Base-by-base conservation (phyloP, 2,329 filamentous ascomycete species). In the Botrytis hyacinthi region DNA sequence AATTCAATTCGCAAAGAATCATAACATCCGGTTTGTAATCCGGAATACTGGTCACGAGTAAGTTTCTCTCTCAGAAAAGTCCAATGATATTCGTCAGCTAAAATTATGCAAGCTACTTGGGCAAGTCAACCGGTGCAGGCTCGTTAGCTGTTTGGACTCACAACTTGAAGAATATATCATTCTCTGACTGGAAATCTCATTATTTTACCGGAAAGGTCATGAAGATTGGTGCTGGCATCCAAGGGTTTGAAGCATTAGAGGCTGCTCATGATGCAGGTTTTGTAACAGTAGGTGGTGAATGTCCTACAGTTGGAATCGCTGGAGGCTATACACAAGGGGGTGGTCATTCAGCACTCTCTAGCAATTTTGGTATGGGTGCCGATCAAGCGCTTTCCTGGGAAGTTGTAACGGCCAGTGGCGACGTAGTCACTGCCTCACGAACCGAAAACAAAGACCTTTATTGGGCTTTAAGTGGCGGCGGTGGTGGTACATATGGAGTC, bases 281-380 rank as follows among this genome's bases (percentile, higher is more conserved):
- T 3, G 80, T 83, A 20, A 83, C 87, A 10, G 83, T 90, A 7
- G 86, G 85, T 0, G 88, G 87, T 6, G 85, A 87, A 74, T 89
- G 87, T 76, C 82, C 86, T 0, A 87, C 85, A 0, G 88, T 91
- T 8, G 89, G 88, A 1, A 76, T 88, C 12, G 85, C 87, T 0
- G 90, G 89, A 26, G 89, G 89, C 1, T 91, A 87, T 76, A 85
- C 83, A 4, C 87, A 89, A 78, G 89, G 88, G 8, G 90, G 88
- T 22, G 90, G 90, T 0, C 88, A 90, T 77, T 85, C 84, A 0
- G 82, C 85, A 0, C 82, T 92, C 1, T 83, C 82, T 46, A 86
- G 86, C 2, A 82, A 79, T n/a, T 87, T 86, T 67, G 90, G 90
- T 9, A 82, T 92, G 0, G 87, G 81, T 20, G 88, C 88, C 0